Evolutionary conservation across 148 eudicot species (phyloP), one percentile per base, ranked within the genome.

Genomic region (Dysphania ambrosioides): DNA sequence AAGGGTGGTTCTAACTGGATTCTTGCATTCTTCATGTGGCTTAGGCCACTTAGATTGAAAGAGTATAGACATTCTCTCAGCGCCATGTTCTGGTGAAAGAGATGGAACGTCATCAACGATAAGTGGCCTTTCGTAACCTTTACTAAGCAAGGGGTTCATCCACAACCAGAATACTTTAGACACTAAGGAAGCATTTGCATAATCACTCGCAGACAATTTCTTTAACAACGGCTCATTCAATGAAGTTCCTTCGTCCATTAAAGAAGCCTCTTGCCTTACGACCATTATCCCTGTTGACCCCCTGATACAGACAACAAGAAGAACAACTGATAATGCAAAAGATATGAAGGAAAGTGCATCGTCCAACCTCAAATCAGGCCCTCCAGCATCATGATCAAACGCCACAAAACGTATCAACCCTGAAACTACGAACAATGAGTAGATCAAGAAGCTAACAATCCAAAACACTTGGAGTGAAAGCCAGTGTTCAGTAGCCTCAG

Each of bases 11-110:
- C 83, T 64, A 68, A 94, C 97, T 0, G 97, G 98, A 58, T 90
- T 90, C 64, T 85, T 87, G 36, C 87, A 87, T 61, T 86, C 88
- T 56, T 91, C 95, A 31, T 82, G 70, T 34, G 88, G 87, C 35
- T 87, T 86, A 34, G 97, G 98, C 96, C 96, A 94, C 0, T 91
- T 90, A 27, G 77, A 72, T 70, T 88, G 92, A 30, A 94, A 94
- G 12, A 91, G 84, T 60, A 73, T 70, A 2, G 92, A 88, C 92
- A 94, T 86, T 73, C 26, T 79, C 51, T 90, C 96, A 5, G 97
- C 96, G 68, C 80, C 77, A 62, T 92, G 96, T 31, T 85, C 75
- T 6, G 98, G 92, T 30, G 98, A 86, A 21, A 95, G 90, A 24
- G 83, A 27, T 10, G 98, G 98, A 40, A 95, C 82, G 56, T 95